Evolutionary conservation across 805 yeast genomes (phyloP), one percentile per base, ranked within the genome.

Genomic region (Wickerhamomyces alni): DNA sequence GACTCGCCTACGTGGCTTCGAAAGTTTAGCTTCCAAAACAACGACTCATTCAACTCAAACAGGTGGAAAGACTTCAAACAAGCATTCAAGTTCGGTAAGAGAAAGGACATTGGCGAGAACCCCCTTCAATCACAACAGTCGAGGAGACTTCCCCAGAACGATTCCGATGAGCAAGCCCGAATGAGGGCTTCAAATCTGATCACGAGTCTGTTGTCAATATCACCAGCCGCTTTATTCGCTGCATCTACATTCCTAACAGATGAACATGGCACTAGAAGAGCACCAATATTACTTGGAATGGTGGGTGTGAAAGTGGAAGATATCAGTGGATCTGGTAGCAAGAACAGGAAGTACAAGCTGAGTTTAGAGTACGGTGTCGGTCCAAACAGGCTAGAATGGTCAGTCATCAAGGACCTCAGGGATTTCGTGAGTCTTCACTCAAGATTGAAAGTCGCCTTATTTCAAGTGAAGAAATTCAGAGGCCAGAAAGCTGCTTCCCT

Each of bases 301-400:
- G 54, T 93, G 18, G 82, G 87, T 6, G 67, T 88, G 31, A 70
- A 73, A 32, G 69, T 93, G 5, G 61, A 72, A 31, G 80, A 77
- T 46, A 59, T 69, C 9, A 66, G 79, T 1, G 28, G 66, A 50
- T 38, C 45, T 4, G 49, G 48, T 13, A 47, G 42, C 29, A 47
- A 41, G 11, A 67, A 65, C 36, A 59, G 61, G 41, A 72, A 68
- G 39, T 83, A 75, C 49, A 68, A 74, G 43, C 65, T 93, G n/a
- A 85, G 82, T 36, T 66, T 93, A 33, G 96, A 89, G 55, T 93
- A 93, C 55, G 99, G 98, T 7, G 76, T 88, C 25, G 96, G 96
- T 2, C 75, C 78, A 6, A 76, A 80, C 40, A 64, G 88, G 39
- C 65, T 88, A 50, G 75, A 76, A 50, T 93, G 99, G 99, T 67